Percentiles rank a stretch among this genome's conserved stretches.
These are phyloP conservation scores for Coniochaeta prunicola DNA, from an alignment of 2,329 filamentous ascomycete species.

Conservation along the genomic window DNA sequence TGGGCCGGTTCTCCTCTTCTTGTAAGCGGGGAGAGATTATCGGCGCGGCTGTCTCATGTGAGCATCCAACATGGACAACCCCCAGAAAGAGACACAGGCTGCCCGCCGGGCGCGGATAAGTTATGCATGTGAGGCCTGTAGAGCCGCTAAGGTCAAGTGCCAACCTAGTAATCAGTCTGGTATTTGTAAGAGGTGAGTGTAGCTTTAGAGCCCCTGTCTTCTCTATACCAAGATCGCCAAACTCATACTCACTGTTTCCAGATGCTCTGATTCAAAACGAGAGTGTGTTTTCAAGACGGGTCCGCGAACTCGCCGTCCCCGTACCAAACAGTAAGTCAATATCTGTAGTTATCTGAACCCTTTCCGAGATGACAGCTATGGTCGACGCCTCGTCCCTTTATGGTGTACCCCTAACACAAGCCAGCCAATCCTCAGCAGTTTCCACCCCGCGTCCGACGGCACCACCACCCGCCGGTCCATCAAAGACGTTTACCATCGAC, in stretches of 20 bases:
- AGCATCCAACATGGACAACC: not conserved
- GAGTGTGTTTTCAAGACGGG: constrained; percentile 46
- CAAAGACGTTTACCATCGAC: constrained; percentile 46
- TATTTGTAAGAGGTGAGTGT: constrained; percentile 42
- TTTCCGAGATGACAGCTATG: constrained; percentile 5
- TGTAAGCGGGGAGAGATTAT: not conserved
- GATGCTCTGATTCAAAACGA: constrained; percentile 43
- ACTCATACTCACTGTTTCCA: constrained; percentile 14
- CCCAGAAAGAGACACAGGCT: constrained; percentile 4
- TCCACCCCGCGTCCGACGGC: constrained; percentile 11
- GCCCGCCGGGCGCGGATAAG: constrained; percentile 22
- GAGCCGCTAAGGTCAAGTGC: constrained; percentile 46
- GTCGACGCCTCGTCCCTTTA: not conserved
- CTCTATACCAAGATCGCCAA: not conserved
- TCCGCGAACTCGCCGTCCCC: constrained; percentile 40
- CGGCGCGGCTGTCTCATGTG: not conserved
- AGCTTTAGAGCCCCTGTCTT: not conserved
- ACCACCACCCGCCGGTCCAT: constrained; percentile 29
- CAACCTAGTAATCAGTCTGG: constrained; percentile 36
- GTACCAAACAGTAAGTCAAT: constrained; percentile 33
- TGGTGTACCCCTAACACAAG: not conserved
- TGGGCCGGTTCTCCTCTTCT: not conserved
- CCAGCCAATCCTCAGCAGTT: not conserved
- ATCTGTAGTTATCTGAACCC: not conserved
- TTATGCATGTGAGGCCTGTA: constrained; percentile 48